These are phyloP conservation scores for Pistacia integerrima DNA, from an alignment of 345 rosid species.

Conservation along the genomic window DNA sequence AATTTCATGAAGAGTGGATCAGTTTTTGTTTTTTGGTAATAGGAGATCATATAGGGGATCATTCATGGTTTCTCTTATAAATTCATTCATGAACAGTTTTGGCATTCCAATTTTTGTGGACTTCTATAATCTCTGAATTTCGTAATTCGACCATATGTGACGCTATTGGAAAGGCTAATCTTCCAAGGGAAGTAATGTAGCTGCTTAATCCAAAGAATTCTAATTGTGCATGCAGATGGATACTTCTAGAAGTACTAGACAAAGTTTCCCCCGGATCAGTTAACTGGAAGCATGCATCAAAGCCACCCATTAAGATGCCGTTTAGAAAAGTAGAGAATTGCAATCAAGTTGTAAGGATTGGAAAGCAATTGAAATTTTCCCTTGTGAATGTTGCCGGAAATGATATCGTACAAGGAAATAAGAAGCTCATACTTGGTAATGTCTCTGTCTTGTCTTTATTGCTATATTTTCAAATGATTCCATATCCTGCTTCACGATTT, in stretches of 20 bases:
- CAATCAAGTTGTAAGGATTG: slow-evolving; percentile 86
- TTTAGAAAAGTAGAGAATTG: slow-evolving; percentile 94
- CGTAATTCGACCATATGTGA: too few relatives aligned
- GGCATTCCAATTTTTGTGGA: background rate
- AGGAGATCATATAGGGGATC: background rate
- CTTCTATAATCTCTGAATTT: too few relatives aligned
- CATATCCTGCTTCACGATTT: background rate
- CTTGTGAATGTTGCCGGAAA: slow-evolving; percentile 88
- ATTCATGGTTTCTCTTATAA: background rate
- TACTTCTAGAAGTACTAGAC: slow-evolving; percentile 90
- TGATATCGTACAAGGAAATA: slow-evolving; percentile 93
- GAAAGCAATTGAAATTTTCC: slow-evolving; percentile 74
- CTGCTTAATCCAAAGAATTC: background rate
- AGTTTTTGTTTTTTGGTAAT: background rate
- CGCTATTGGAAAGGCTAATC: background rate
- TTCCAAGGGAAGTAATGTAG: background rate
- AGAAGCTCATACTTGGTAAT: slow-evolving; percentile 93
- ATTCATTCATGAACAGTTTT: background rate
- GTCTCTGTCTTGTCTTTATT: background rate
- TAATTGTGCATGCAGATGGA: slow-evolving; percentile 58
- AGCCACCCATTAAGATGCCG: slow-evolving; percentile 95
- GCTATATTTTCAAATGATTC: background rate
- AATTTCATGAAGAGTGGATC: background rate
- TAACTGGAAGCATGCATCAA: slow-evolving; percentile 90
- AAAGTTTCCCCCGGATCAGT: slow-evolving; percentile 81